phyloP scores from a whole-genome alignment of 108 stramenopile species.

The Pseudonitzschia pungens region DNA sequence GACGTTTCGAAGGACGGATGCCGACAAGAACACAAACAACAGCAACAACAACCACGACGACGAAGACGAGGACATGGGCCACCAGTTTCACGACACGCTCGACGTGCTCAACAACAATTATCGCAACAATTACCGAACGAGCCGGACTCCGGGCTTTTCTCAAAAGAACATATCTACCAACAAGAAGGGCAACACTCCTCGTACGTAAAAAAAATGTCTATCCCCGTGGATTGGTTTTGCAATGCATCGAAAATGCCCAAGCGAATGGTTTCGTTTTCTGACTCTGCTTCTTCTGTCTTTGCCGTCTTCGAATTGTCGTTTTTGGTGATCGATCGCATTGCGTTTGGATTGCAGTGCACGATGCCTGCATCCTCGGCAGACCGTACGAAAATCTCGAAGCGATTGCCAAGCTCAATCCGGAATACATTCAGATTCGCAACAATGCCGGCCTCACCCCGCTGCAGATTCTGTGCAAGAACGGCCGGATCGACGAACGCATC shows the following conservation, averaged over 20 bases:
- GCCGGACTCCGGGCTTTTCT: not conserved
- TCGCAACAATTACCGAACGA: not conserved
- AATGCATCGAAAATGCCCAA: too few relatives aligned
- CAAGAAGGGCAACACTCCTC: conserved; percentile 48
- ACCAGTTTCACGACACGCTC: not conserved
- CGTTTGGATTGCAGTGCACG: conserved; percentile 29
- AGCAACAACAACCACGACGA: not conserved
- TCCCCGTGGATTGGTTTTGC: not conserved
- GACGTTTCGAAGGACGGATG: too few relatives aligned
- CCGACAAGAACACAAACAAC: not conserved
- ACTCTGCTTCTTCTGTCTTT: not conserved
- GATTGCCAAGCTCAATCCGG: conserved; percentile 42
- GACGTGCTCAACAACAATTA: not conserved
- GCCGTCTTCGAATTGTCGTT: too few relatives aligned
- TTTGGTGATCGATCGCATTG: too few relatives aligned
- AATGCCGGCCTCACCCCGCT: conserved; percentile 50
- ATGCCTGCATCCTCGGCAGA: conserved; percentile 48
- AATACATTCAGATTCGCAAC: conserved; percentile 47
- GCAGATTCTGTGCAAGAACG: conserved; percentile 53
- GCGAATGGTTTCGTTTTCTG: not conserved
- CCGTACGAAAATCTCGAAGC: conserved; percentile 46
- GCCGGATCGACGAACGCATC: conserved; percentile 42
- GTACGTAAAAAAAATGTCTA: too few relatives aligned
- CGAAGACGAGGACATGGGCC: not conserved
- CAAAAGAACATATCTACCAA: conserved; percentile 23